These are phyloP conservation scores for Scedosporium apiospermum DNA, from an alignment of 2,329 filamentous ascomycete species.

Conservation along the genomic window DNA sequence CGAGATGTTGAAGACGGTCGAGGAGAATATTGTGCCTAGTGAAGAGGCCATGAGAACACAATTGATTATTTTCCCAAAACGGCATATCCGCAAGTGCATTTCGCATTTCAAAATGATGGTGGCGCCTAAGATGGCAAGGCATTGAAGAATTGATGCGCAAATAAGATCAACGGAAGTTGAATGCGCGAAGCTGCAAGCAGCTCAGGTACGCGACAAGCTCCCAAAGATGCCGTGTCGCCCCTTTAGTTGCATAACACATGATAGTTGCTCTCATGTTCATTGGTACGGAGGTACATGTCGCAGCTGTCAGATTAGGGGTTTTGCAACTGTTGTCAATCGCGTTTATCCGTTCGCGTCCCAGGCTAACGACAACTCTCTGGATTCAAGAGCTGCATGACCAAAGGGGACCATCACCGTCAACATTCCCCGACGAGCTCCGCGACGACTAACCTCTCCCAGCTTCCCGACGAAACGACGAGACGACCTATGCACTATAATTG, in stretches of 20 bases:
- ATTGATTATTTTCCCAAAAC: too few species aligned
- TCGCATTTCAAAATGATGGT: too few species aligned
- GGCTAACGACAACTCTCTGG: neutral
- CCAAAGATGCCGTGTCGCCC: neutral
- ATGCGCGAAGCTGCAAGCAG: too few species aligned
- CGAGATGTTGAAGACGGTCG: too few species aligned
- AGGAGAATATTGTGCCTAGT: too few species aligned
- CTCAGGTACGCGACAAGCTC: too few species aligned
- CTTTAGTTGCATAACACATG: neutral
- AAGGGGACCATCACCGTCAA: neutral
- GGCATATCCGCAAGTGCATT: too few species aligned
- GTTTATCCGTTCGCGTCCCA: slow-evolving; percentile 5
- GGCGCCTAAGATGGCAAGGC: too few species aligned
- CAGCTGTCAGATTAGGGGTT: neutral
- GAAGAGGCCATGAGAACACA: too few species aligned
- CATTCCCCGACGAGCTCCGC: neutral
- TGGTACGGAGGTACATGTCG: neutral
- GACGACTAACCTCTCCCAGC: neutral
- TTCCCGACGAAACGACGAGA: neutral
- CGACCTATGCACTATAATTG: neutral
- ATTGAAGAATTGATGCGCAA: too few species aligned
- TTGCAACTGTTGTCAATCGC: neutral
- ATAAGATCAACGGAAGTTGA: too few species aligned
- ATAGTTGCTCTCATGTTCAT: neutral
- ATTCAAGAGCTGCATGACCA: neutral